These are phyloP conservation scores for Micromonas commoda DNA, from an alignment of 139 green algal species.

Conservation along the genomic window DNA sequence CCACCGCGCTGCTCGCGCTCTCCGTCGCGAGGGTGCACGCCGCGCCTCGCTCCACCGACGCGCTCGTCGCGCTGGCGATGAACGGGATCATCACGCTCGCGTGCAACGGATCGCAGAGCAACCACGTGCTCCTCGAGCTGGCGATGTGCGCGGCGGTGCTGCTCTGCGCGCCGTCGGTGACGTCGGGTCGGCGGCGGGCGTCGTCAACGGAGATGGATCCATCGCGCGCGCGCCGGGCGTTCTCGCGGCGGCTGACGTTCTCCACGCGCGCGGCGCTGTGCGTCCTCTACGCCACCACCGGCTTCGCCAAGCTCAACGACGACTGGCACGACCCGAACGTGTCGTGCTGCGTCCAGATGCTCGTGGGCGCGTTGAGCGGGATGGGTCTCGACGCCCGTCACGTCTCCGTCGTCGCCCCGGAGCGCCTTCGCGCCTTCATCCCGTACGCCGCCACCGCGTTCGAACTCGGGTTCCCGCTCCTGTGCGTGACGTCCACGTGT, in stretches of 20 bases:
- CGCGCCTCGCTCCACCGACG: neutral
- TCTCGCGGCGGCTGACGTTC: too few species aligned
- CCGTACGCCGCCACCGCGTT: neutral
- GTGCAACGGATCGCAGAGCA: neutral
- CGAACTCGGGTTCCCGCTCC: neutral
- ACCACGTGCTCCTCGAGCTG: neutral
- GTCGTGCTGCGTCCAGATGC: neutral
- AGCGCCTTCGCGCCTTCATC: neutral
- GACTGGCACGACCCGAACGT: neutral
- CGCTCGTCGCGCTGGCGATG: neutral
- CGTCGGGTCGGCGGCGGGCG: too few species aligned
- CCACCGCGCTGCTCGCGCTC: neutral
- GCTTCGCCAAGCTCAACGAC: neutral
- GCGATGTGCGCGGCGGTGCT: neutral
- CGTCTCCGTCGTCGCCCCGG: too few species aligned
- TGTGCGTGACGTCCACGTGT: neutral
- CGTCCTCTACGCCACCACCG: neutral
- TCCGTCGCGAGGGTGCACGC: neutral
- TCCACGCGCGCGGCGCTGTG: neutral
- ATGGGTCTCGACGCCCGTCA: too few species aligned
- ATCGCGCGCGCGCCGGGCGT: too few species aligned
- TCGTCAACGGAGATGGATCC: too few species aligned
- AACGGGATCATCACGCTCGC: neutral
- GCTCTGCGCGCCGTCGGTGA: neutral
- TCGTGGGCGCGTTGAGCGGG: neutral